These are phyloP conservation scores for Boletus fagicola DNA, from an alignment of 768 basidiomycete genomes.

Conservation along the genomic window DNA sequence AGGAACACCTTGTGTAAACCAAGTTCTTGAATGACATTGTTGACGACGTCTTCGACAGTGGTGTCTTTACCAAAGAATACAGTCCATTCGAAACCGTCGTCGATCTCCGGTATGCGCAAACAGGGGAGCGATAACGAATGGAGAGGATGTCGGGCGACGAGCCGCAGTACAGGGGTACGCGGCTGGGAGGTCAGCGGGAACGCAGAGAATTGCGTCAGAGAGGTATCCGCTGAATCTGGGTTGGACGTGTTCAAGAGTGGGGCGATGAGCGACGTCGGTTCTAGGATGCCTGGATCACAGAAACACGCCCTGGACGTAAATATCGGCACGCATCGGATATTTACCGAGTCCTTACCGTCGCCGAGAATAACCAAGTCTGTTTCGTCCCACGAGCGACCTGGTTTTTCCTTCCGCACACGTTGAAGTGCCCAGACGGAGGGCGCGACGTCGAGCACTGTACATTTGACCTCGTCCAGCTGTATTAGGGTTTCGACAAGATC, in stretches of 20 bases:
- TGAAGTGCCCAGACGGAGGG: slow-evolving; percentile 71
- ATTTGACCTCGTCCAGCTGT: slow-evolving; percentile 45
- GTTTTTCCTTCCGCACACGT: slow-evolving; percentile 53
- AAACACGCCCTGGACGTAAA: slow-evolving; percentile 12
- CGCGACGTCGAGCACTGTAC: slow-evolving; percentile 54
- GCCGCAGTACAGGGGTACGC: slow-evolving; percentile 61
- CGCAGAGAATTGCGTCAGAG: slow-evolving; percentile 60
- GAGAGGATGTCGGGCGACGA: slow-evolving; percentile 66
- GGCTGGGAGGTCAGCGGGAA: slow-evolving; percentile 69
- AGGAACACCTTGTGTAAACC: slow-evolving; percentile 67
- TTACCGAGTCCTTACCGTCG: slow-evolving; percentile 47
- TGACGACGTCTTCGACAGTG: slow-evolving; percentile 55
- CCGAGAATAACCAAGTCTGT: slow-evolving; percentile 62
- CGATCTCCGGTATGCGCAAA: slow-evolving; percentile 71
- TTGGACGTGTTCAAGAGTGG: slow-evolving; percentile 48
- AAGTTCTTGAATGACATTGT: slow-evolving; percentile 55
- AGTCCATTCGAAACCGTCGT: slow-evolving; percentile 67
- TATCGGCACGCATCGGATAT: neutral
- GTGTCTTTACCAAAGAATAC: slow-evolving; percentile 60
- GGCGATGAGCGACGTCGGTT: slow-evolving; percentile 44
- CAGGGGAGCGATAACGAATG: slow-evolving; percentile 56
- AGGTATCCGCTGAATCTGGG: slow-evolving; percentile 22
- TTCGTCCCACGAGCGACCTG: slow-evolving; percentile 69
- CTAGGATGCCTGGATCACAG: slow-evolving; percentile 46
- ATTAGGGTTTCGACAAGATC: slow-evolving; percentile 58